A percentile compares a stretch with the other conserved stretches of the same genome.
Conservation (phyloP, 495 filamentous ascomycete species). For the Penicillium coffeae region DNA sequence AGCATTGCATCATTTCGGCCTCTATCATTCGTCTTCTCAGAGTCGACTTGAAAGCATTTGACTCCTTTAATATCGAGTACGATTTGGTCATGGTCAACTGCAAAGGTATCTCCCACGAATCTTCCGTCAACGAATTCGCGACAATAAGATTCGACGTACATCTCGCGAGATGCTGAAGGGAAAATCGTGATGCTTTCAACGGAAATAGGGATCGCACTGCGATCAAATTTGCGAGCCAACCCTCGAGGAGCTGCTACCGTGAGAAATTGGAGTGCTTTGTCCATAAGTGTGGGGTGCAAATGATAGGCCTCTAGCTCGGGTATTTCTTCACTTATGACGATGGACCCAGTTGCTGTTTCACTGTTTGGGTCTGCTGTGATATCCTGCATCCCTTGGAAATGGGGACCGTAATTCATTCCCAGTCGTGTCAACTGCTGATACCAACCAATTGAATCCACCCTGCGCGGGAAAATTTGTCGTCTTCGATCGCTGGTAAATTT, state of each 20-base stretch:
- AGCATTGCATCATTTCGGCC: neutral
- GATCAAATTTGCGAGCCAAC: neutral
- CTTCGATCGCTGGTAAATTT: constrained; percentile 1
- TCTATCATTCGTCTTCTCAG: neutral
- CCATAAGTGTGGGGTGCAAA: constrained; percentile 43
- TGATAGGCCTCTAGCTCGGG: constrained; percentile 11
- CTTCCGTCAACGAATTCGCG: neutral
- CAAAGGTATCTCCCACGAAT: neutral
- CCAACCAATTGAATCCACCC: constrained; percentile 19
- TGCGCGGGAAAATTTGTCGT: constrained; percentile 7
- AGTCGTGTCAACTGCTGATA: constrained; percentile 29
- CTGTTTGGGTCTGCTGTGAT: constrained; percentile 21
- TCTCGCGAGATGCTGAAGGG: too few species aligned
- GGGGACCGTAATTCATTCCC: constrained; percentile 36
- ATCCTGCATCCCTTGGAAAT: constrained; percentile 20
- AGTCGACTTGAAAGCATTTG: neutral
- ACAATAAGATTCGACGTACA: neutral
- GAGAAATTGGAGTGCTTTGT: constrained; percentile 11
- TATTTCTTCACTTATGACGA: constrained; percentile 18
- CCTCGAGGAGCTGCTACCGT: neutral
- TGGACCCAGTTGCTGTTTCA: neutral
- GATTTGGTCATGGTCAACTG: neutral
- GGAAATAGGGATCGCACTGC: neutral
- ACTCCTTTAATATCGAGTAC: neutral
- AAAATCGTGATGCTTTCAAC: neutral